Conservation (phyloP, 805 yeast species). For the Saccharomycopsis sp. region DNA sequence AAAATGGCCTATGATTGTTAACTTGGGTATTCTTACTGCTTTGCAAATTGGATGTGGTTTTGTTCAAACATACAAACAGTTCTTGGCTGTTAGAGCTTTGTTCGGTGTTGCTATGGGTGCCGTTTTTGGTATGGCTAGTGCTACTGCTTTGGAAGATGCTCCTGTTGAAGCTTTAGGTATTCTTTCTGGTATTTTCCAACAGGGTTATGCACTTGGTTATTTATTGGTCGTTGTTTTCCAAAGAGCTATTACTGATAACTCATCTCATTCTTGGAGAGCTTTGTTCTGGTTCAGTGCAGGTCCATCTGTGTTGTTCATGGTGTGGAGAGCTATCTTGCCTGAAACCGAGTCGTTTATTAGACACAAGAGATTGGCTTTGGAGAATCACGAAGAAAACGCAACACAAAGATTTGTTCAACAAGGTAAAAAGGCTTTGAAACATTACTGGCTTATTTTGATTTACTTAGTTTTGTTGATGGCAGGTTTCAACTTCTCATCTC, state of each 20-base stretch:
- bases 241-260: slow-evolving; percentile 52
- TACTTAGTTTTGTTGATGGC: slow-evolving; percentile 58
- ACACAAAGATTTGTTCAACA: slow-evolving; percentile 8
- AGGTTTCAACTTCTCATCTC: slow-evolving; percentile 66
- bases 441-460: slow-evolving; percentile 55
- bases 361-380: slow-evolving; percentile 25
- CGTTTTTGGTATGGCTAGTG: slow-evolving; percentile 56
- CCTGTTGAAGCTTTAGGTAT: slow-evolving; percentile 55
- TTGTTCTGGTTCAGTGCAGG: slow-evolving; percentile 72
- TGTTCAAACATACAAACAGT: slow-evolving; percentile 47
- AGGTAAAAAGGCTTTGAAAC: slow-evolving; percentile 32
- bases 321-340: slow-evolving; percentile 52
- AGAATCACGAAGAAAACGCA: slow-evolving; percentile 22
- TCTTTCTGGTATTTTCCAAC: slow-evolving; percentile 52
- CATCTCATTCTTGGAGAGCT: slow-evolving; percentile 58
- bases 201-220: slow-evolving; percentile 61
- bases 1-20: slow-evolving; percentile 48
- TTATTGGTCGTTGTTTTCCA: slow-evolving; percentile 58
- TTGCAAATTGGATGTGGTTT: slow-evolving; percentile 62
- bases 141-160: slow-evolving; percentile 61
- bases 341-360: slow-evolving; percentile 50
- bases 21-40: slow-evolving; percentile 40
- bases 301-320: slow-evolving; percentile 50
- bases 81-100: slow-evolving; percentile 54
- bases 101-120: slow-evolving; percentile 59